Conservation (phyloP, 2,329 filamentous ascomycete species). For the Aspergillus brasiliensis region DNA sequence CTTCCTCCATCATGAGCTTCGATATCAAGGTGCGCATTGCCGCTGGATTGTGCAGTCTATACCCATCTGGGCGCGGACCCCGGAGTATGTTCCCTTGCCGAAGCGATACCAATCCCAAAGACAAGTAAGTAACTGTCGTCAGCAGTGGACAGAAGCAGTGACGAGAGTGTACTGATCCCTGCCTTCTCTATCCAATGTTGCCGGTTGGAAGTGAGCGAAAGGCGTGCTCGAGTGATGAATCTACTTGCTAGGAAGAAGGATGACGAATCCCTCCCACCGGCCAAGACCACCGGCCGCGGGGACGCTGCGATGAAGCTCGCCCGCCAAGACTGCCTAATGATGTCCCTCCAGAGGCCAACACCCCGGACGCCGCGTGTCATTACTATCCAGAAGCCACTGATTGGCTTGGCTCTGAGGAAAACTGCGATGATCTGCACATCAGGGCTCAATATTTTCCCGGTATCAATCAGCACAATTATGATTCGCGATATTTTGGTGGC, state of each 20-base stretch:
- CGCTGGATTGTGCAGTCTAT: background rate
- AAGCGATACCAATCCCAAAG: background rate
- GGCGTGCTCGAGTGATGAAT: background rate
- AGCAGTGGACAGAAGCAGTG: background rate
- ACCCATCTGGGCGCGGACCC: background rate
- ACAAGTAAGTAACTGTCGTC: background rate
- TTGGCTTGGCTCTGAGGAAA: background rate
- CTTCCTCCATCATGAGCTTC: background rate
- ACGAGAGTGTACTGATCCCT: background rate
- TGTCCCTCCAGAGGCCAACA: background rate
- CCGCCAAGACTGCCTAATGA: constrained; percentile 1
- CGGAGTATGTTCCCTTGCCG: background rate
- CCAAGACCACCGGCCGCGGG: constrained; percentile 2
- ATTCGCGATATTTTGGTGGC: background rate
- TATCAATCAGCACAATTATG: background rate
- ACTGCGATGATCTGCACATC: background rate
- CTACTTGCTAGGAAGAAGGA: background rate
- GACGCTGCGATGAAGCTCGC: constrained; percentile 6
- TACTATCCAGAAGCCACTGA: background rate
- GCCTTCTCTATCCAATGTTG: background rate
- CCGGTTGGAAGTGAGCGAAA: background rate
- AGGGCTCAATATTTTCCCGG: background rate
- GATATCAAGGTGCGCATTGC: background rate
- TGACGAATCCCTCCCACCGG: constrained; percentile 4
- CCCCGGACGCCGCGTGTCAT: constrained; percentile 3